Conservation (phyloP, 1,284 basidiomycete species). For the Paramarasmius palmivorus region DNA sequence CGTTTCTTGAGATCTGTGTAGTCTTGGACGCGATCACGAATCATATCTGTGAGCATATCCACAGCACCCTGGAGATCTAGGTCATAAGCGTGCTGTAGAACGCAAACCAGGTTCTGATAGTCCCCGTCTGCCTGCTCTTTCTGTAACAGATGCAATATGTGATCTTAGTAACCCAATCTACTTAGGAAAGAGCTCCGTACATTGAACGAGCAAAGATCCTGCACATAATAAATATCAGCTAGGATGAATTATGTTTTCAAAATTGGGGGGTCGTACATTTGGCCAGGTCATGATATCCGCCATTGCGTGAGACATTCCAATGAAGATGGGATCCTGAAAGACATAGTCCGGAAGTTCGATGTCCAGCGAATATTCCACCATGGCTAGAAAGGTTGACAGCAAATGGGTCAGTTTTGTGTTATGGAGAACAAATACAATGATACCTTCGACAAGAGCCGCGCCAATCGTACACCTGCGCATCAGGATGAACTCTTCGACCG, state of each 20-base stretch:
- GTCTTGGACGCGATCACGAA: constrained; percentile 39
- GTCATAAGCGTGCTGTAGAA: constrained; percentile 44
- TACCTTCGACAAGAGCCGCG: too few species aligned
- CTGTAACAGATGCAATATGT: constrained; percentile 24
- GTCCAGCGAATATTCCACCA: constrained; percentile 45
- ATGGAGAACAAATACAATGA: too few species aligned
- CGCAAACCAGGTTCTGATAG: constrained; percentile 50
- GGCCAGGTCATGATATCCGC: constrained; percentile 52
- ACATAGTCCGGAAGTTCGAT: constrained; percentile 45
- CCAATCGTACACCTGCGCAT: too few species aligned
- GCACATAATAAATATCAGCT: background rate
- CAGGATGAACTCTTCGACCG: too few species aligned
- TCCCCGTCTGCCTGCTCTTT: constrained; percentile 53
- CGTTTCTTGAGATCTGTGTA: constrained; percentile 37
- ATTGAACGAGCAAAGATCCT: constrained; percentile 51
- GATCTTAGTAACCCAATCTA: constrained; percentile 8
- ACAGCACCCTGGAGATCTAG: constrained; percentile 43
- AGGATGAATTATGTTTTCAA: background rate
- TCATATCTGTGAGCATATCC: constrained; percentile 43
- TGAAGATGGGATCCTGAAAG: constrained; percentile 39
- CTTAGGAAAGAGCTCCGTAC: constrained; percentile 26
- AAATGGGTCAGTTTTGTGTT: background rate
- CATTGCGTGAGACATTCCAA: constrained; percentile 44
- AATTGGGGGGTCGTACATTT: constrained; percentile 36
- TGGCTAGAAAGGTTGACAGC: constrained; percentile 34